Percentiles rank a stretch among this genome's conserved stretches.
phyloP scores from a whole-genome alignment of 2,329 filamentous ascomycete species.

The Paecilomyces variotii region DNA sequence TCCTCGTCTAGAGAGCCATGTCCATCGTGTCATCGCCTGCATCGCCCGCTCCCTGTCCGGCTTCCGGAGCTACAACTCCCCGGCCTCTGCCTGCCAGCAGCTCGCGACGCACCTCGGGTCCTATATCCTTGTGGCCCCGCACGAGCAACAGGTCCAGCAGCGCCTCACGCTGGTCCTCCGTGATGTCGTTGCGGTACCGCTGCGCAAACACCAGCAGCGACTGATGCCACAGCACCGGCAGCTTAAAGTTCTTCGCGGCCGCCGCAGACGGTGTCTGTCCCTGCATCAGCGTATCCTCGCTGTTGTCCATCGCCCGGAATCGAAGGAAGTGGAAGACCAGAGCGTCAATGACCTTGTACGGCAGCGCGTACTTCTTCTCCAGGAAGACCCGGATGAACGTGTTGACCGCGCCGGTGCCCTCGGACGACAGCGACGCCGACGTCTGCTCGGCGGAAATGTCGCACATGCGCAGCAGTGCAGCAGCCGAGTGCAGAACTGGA shows the following conservation, averaged over 20 bases:
- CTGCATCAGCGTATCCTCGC: conserved; percentile 44
- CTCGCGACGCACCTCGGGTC: conserved; percentile 83
- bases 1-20: conserved; percentile 40
- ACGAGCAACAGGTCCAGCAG: conserved; percentile 78
- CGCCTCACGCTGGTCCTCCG: conserved; percentile 87
- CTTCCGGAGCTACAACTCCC: conserved; percentile 52
- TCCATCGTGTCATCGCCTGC: conserved; percentile 90
- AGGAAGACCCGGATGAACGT: conserved; percentile 88
- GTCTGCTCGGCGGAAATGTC: conserved; percentile 92
- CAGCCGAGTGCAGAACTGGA: conserved; percentile 84
- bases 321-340: conserved; percentile 95
- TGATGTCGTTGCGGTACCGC: conserved; percentile 91
- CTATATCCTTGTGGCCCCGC: conserved; percentile 79
- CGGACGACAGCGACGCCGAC: conserved; percentile 57
- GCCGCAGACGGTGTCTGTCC: conserved; percentile 20
- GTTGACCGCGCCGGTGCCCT: conserved; percentile 86
- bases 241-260: conserved; percentile 51
- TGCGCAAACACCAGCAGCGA: conserved; percentile 86
- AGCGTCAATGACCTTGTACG: conserved; percentile 88
- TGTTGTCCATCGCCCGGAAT: conserved; percentile 61
- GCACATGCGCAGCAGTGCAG: conserved; percentile 82
- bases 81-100: conserved; percentile 79
- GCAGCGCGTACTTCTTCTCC: conserved; percentile 94
- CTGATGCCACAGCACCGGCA: conserved; percentile 96
- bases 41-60: conserved; percentile 52